Evolutionary conservation across 441 rosid genomes (phyloP), one percentile per base, ranked within the genome.

Genomic region (Euphorbia celastroides): DNA sequence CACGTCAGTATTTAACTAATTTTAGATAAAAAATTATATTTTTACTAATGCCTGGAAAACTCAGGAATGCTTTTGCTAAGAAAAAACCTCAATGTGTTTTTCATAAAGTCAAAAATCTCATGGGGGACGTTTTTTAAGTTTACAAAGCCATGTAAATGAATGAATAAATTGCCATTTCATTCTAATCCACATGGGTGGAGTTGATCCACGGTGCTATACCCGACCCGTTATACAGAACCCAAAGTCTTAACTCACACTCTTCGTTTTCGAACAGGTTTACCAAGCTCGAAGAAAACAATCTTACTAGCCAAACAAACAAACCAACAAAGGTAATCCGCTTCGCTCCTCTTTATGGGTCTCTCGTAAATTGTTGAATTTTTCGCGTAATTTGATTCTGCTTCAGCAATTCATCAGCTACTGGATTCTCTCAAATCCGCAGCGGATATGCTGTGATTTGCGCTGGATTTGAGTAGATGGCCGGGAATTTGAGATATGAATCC

Each of bases 401-500:
- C 48, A 41, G 64, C 27, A 42, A 28, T 34, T 7, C 17, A 14
- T 41, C 5, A 44, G n/a, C 65, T 25, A 52, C 27, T 42, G 60
- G 74, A 60, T 62, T 57, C 27, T 32, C 28, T 66, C 41, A 60
- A 62, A 17, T 25, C 26, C n/a, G 54, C 23, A 62, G 36, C 62
- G 63, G 63, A 65, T 58, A 66, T 76, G 77, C 70, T 64, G 56
- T 60, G 63, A 62, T 66, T 57, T 6, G 23, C 9, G 57, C 31
- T 36, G 61, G 64, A 52, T 32, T 69, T n/a, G 60, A 77, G 60
- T 61, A 16, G 57, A 83, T 83, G 90, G 80, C 81, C 50, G 82
- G 81, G 67, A 74, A 73, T 77, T 56, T 70, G 71, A 80, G 86
- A 72, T 79, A 73, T 68, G 90, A 81, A 26, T 74, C 79, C 27